phyloP scores from a whole-genome alignment of 805 yeast species.

The Torulaspora maleeae region DNA sequence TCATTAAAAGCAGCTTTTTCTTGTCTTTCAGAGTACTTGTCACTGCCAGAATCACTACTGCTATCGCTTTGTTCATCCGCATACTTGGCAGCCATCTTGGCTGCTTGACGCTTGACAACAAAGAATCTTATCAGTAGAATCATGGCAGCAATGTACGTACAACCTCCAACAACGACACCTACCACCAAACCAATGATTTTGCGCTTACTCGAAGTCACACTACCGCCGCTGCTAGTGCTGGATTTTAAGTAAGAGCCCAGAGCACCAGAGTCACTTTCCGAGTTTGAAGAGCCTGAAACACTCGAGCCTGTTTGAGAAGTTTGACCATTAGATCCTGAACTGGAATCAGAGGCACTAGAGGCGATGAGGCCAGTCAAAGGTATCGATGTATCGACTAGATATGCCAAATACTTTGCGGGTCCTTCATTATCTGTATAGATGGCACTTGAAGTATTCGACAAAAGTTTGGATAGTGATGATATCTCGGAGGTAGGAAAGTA shows the following conservation, averaged over 20 bases:
- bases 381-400: slow-evolving; percentile 55
- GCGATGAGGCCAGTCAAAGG: slow-evolving; percentile 27
- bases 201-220: slow-evolving; percentile 34
- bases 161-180: slow-evolving; percentile 78
- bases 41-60: slow-evolving; percentile 15
- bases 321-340: slow-evolving; percentile 60
- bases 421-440: slow-evolving; percentile 57
- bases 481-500: slow-evolving; percentile 64
- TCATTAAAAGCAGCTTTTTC: slow-evolving; percentile 17
- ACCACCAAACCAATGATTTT: slow-evolving; percentile 72
- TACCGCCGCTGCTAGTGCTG: slow-evolving; percentile 6
- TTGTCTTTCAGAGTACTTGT: slow-evolving; percentile 6
- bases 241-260: slow-evolving; percentile 25
- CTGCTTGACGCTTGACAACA: slow-evolving; percentile 36
- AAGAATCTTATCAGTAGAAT: slow-evolving; percentile 50
- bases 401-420: slow-evolving; percentile 54
- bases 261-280: slow-evolving; percentile 13
- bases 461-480: slow-evolving; percentile 43
- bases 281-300: slow-evolving; percentile 14
- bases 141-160: slow-evolving; percentile 58
- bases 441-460: slow-evolving; percentile 53
- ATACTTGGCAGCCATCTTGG: slow-evolving; percentile 15
- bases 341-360: slow-evolving; percentile 64
- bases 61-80: slow-evolving; percentile 20
- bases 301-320: slow-evolving; percentile 33